Evolutionary conservation across 2,329 filamentous ascomycete species (phyloP).

Genomic region (Fusarium liriodendri): DNA sequence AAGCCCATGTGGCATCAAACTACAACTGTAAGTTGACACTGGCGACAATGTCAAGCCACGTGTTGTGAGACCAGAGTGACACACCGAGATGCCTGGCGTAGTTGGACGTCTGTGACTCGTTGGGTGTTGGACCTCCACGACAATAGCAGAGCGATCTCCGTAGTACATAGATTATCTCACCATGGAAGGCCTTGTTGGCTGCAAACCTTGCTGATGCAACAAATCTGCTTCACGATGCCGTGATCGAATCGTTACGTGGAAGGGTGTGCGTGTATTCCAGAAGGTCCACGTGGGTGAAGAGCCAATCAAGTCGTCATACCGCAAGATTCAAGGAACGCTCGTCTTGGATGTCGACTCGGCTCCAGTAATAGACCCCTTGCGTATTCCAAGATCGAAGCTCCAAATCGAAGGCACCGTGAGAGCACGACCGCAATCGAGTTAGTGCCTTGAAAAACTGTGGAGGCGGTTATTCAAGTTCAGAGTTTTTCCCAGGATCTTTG

Average conservation of each 20-base stretch:
- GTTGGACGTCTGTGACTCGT: neutral
- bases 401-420: slow-evolving; percentile 21
- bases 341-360: slow-evolving; percentile 21
- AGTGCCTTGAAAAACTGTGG: slow-evolving; percentile 12
- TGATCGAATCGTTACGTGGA: slow-evolving; percentile 8
- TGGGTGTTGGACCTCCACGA: neutral
- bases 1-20: neutral
- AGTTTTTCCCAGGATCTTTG: slow-evolving; percentile 36
- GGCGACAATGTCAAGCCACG: neutral
- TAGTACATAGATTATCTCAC: slow-evolving; percentile 7
- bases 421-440: slow-evolving; percentile 6
- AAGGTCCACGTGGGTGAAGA: slow-evolving; percentile 10
- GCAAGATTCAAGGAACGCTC: slow-evolving; percentile 1
- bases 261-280: slow-evolving; percentile 2
- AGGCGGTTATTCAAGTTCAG: slow-evolving; percentile 22
- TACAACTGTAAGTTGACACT: neutral
- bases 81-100: no score
- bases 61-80: neutral
- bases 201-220: slow-evolving; percentile 14
- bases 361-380: slow-evolving; percentile 24
- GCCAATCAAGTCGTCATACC: neutral
- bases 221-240: slow-evolving; percentile 27
- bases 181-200: slow-evolving; percentile 5
- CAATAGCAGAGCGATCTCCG: neutral
- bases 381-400: slow-evolving; percentile 19